Conservation (phyloP, 352 stramenopile species). For the Pythium myriotylum region DNA sequence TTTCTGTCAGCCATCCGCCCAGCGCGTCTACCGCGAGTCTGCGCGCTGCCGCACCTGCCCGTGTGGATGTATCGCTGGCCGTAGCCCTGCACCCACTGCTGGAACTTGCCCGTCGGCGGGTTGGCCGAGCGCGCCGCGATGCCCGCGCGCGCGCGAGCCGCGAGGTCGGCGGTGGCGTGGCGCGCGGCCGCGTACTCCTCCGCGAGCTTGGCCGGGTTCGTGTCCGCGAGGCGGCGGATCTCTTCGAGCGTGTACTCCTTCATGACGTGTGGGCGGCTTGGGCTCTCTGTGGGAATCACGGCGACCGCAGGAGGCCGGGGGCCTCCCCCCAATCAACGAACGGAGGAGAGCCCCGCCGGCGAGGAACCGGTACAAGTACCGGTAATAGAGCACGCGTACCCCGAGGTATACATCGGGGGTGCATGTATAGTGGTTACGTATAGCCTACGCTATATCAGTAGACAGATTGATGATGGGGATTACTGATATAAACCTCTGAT, state of each 20-base stretch:
- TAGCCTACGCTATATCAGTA: not conserved
- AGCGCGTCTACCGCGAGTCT: too few relatives aligned
- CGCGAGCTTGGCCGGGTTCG: constrained; percentile 66
- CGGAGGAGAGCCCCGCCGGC: not conserved
- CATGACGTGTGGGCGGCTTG: constrained; percentile 11
- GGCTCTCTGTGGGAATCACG: constrained; percentile 20
- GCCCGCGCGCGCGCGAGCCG: constrained; percentile 58
- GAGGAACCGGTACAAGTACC: constrained; percentile 2
- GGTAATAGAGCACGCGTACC: too few relatives aligned
- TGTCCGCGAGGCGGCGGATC: constrained; percentile 77
- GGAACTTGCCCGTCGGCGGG: constrained; percentile 60
- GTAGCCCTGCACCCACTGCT: constrained; percentile 74
- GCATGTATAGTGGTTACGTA: not conserved
- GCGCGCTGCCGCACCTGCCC: constrained; percentile 47
- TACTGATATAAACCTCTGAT: too few relatives aligned
- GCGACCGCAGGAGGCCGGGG: not conserved
- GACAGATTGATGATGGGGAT: not conserved
- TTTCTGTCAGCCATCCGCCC: too few relatives aligned
- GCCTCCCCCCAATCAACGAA: constrained; percentile 29
- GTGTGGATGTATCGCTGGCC: constrained; percentile 79
- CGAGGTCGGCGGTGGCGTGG: constrained; percentile 64
- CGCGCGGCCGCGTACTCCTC: constrained; percentile 74
- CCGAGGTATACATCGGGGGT: too few relatives aligned
- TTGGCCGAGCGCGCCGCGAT: constrained; percentile 60
- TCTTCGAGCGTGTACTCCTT: constrained; percentile 83